Conservation (phyloP, 2,329 filamentous ascomycete species). For the Didymella exigua region DNA sequence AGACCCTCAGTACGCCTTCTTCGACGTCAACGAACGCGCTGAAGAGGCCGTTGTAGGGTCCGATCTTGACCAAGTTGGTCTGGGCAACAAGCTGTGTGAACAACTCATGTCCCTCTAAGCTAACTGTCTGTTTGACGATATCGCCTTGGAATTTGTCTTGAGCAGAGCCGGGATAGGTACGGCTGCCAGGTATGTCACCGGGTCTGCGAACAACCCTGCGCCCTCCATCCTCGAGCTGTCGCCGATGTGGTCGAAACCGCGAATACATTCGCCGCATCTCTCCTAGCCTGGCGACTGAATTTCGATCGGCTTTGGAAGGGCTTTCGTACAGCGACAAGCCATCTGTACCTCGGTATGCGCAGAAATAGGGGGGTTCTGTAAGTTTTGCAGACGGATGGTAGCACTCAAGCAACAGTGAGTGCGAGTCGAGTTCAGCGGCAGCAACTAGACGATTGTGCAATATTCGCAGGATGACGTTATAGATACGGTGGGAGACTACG, state of each 20-base stretch:
- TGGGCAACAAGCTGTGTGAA: conserved; percentile 76
- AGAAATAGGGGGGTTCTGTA: conserved; percentile 71
- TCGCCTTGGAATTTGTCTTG: conserved; percentile 46
- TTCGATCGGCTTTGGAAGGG: conserved; percentile 35
- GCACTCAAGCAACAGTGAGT: conserved; percentile 77
- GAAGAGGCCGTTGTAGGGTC: conserved; percentile 66
- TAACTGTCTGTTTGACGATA: conserved; percentile 64
- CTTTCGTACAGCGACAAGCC: conserved; percentile 57
- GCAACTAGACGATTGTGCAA: conserved; percentile 68
- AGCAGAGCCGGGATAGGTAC: conserved; percentile 44
- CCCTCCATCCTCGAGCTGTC: conserved; percentile 55
- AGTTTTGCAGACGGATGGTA: conserved; percentile 74
- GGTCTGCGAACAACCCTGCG: conserved; percentile 48
- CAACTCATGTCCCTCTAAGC: conserved; percentile 70
- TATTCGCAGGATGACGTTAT: conserved; percentile 66
- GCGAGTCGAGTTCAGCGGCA: conserved; percentile 63
- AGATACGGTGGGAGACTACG: conserved; percentile 66
- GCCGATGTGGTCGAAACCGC: conserved; percentile 69
- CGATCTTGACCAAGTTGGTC: conserved; percentile 70
- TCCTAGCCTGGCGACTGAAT: conserved; percentile 48
- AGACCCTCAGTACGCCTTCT: conserved; percentile 72
- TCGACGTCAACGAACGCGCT: conserved; percentile 68
- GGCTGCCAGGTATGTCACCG: conserved; percentile 55
- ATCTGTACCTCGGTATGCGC: conserved; percentile 69
- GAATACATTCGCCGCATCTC: conserved; percentile 67